A percentile compares a stretch with the other conserved stretches of the same genome.
Evolutionary conservation across 345 rosid species (phyloP).

Genomic region (Melaleuca alternifolia): DNA sequence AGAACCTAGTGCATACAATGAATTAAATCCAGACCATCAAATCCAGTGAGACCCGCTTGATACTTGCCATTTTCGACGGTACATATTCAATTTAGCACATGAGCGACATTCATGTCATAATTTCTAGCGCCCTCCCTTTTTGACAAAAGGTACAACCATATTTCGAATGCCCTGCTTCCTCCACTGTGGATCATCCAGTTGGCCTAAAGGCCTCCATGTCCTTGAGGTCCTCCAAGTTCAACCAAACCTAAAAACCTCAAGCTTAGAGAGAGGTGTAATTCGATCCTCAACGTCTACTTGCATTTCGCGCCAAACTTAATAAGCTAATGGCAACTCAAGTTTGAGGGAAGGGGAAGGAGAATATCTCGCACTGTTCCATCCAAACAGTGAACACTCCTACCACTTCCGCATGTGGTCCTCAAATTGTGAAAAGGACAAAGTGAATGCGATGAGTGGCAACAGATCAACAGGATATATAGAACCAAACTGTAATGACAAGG

Average conservation of each 20-base stretch:
- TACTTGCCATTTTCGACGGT: not conserved
- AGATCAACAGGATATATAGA: not conserved
- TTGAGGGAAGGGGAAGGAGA: not conserved
- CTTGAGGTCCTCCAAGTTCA: not conserved
- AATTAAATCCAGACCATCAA: not conserved
- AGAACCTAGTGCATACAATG: accelerated
- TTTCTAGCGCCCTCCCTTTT: not conserved
- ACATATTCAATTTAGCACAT: not conserved
- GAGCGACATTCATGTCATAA: not conserved
- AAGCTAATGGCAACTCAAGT: not conserved
- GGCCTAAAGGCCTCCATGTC: not conserved
- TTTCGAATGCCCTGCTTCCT: not conserved
- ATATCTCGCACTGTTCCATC: not conserved
- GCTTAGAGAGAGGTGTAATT: not conserved
- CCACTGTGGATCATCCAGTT: not conserved
- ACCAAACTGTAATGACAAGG: not conserved
- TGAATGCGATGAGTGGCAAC: not conserved
- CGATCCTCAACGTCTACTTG: not conserved
- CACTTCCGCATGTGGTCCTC: not conserved
- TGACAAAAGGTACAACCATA: not conserved
- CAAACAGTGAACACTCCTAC: not conserved
- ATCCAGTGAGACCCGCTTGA: not conserved
- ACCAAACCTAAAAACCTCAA: not conserved
- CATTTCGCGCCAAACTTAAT: not conserved
- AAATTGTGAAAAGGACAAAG: not conserved